phyloP scores from a whole-genome alignment of 2,329 filamentous ascomycete genomes.

The Aschersonia sp. region DNA sequence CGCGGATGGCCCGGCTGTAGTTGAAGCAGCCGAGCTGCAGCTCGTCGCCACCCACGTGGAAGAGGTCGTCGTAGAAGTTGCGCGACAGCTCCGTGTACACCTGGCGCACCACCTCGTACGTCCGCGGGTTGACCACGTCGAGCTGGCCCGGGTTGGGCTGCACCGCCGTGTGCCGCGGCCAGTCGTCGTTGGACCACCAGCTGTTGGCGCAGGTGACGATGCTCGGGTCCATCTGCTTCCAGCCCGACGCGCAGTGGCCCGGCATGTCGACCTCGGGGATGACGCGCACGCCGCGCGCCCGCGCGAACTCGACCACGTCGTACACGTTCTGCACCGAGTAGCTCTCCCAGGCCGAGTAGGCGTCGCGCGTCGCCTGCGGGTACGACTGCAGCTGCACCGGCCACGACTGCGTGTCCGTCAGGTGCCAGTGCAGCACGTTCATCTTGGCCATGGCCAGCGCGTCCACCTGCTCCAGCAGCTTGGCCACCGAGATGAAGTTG shows the following conservation, averaged over 20 bases:
- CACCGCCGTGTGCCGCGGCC: slow-evolving; percentile 33
- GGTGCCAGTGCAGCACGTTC: slow-evolving; percentile 42
- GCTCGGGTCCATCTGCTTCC: slow-evolving; percentile 34
- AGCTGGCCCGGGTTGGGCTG: slow-evolving; percentile 42
- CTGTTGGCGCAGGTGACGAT: slow-evolving; percentile 39
- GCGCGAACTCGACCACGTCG: slow-evolving; percentile 31
- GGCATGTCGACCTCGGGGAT: slow-evolving; percentile 44
- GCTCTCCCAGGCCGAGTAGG: slow-evolving; percentile 32
- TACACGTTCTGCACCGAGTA: slow-evolving; percentile 28
- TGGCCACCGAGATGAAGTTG: slow-evolving; percentile 34
- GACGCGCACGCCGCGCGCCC: slow-evolving; percentile 36
- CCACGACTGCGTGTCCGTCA: slow-evolving; percentile 41
- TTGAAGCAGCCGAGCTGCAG: slow-evolving; percentile 40
- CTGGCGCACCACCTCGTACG: slow-evolving; percentile 36
- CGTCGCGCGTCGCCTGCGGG: slow-evolving; percentile 36
- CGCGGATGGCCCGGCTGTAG: slow-evolving; percentile 31
- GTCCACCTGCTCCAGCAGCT: slow-evolving; percentile 38
- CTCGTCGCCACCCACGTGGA: slow-evolving; percentile 41
- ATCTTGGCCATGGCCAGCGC: slow-evolving; percentile 40
- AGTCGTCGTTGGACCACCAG: slow-evolving; percentile 47
- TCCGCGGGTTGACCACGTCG: slow-evolving; percentile 38
- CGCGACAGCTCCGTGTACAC: slow-evolving; percentile 37
- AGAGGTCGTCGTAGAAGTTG: slow-evolving; percentile 36
- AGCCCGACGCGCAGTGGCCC: slow-evolving; percentile 37
- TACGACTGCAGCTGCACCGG: slow-evolving; percentile 31